Base-by-base conservation (phyloP, 2,329 filamentous ascomycete species). In the Curvularia spicifera region DNA sequence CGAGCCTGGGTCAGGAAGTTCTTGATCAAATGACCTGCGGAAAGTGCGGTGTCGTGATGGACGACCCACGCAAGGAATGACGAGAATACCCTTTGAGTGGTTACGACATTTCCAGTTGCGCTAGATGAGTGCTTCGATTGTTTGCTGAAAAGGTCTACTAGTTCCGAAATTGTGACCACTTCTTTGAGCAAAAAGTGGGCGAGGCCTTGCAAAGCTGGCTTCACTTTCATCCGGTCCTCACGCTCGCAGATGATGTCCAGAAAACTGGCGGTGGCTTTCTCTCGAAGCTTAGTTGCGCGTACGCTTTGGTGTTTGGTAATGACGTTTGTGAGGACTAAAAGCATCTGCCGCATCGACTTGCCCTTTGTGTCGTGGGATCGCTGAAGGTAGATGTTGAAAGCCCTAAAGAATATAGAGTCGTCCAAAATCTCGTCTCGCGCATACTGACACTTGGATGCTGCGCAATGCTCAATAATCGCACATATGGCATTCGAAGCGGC, bases 161-260 rank as follows among this genome's bases (percentile, higher is more conserved):
- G 60, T 18, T 71, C 53, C 5, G 67, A 43, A 18, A 79, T 63
- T 1, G 70, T 78, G 26, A 89, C 76, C 12, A 88, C 79, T 2
- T 80, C 78, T 71, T 90, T 91, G 47, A 81, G 78, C 3, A 92
- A 71, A 56, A 92, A 84, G 67, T 88, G 83, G 47, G 89, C 87
- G 37, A 91, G 78, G 15, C 84, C 84, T 68, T 88, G 87, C 60
- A 92, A 83, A 6, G 88, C 85, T 35, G 89, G 89, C 71, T 91
- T 91, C 40, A 87, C 86, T 51, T 88, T 81, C 9, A 87, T 84
- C 62, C 85, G 87, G 15, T 86, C 81, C 33, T 86, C 86, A 59
- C 85, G 81, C 56, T 85, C 83, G 22, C 83, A 81, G 42, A 91
- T 82, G 13, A 89, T 85, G 1, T 84, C 82, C 15, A 90, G 69